Evolutionary conservation across 176 grass and related monocot genomes (phyloP).

Genomic region (Tillandsia leiboldiana): DNA sequence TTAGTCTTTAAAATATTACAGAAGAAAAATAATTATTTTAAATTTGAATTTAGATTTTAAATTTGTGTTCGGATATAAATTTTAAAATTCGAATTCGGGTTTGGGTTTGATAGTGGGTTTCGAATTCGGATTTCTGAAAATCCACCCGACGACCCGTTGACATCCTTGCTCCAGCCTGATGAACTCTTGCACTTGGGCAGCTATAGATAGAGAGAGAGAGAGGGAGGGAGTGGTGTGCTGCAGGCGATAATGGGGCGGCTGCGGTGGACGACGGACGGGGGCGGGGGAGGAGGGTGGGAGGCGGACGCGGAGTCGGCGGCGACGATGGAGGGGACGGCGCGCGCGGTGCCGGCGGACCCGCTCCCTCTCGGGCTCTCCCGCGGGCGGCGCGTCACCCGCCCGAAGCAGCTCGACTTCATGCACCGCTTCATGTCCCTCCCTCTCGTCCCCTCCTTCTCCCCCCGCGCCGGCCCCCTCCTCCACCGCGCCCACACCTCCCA

Average conservation of each 20-base stretch:
- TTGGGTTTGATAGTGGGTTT: too few relatives aligned
- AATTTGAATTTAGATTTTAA: too few relatives aligned
- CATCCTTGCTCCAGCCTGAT: too few relatives aligned
- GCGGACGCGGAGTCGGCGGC: slow-evolving; percentile 67
- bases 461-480: slow-evolving; percentile 46
- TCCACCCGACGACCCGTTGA: too few relatives aligned
- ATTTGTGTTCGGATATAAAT: too few relatives aligned
- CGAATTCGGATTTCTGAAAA: too few relatives aligned
- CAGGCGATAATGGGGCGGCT: slow-evolving; percentile 39
- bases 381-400: slow-evolving; percentile 51
- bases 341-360: slow-evolving; percentile 69
- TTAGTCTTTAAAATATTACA: too few relatives aligned
- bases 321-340: slow-evolving; percentile 83
- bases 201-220: too few relatives aligned
- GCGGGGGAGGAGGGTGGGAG: slow-evolving; percentile 57
- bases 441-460: slow-evolving; percentile 66
- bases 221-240: too few relatives aligned
- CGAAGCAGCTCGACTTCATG: slow-evolving; percentile 98
- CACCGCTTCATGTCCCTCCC: slow-evolving; percentile 93
- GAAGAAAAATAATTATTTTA: too few relatives aligned
- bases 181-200: too few relatives aligned
- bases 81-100: too few relatives aligned
- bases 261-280: slow-evolving; percentile 48
- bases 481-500: slow-evolving; percentile 60
- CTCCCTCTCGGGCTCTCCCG: slow-evolving; percentile 67